Conservation (phyloP, 2,329 filamentous ascomycete genomes). For the Penicillium sp. region DNA sequence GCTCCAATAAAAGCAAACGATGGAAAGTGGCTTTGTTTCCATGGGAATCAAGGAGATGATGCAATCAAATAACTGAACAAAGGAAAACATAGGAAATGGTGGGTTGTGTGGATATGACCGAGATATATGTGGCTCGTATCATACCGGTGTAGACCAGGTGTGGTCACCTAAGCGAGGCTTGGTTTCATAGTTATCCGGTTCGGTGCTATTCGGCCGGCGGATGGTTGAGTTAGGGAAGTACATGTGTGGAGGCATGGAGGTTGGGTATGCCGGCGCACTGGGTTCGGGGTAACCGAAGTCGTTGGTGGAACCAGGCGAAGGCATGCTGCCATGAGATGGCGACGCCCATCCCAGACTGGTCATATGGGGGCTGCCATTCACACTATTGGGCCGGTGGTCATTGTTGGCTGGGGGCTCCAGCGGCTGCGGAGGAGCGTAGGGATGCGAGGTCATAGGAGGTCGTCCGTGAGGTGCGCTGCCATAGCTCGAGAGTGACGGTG, state of each 20-base stretch:
- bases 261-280: conserved; percentile 51
- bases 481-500: conserved; percentile 64
- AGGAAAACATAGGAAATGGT: conserved; percentile 12
- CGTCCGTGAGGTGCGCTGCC: conserved; percentile 50
- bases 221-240: conserved; percentile 71
- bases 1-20: conserved; percentile 10
- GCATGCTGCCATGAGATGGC: conserved; percentile 70
- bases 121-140: conserved; percentile 1
- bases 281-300: conserved; percentile 83
- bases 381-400: conserved; percentile 72
- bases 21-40: conserved; percentile 17
- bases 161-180: conserved; percentile 50
- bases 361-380: conserved; percentile 85
- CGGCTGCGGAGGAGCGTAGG: conserved; percentile 81
- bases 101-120: neutral
- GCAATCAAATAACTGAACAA: conserved; percentile 21
- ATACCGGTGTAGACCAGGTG: conserved; percentile 40
- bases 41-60: conserved; percentile 27
- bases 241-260: conserved; percentile 57
- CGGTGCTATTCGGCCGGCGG: conserved; percentile 72
- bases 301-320: conserved; percentile 67
- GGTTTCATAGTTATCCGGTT: conserved; percentile 66
- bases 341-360: conserved; percentile 80
- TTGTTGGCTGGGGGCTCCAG: conserved; percentile 78
- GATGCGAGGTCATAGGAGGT: conserved; percentile 77